phyloP scores from a whole-genome alignment of 106 monocot genomes.

The Amphibolis antarctica region DNA sequence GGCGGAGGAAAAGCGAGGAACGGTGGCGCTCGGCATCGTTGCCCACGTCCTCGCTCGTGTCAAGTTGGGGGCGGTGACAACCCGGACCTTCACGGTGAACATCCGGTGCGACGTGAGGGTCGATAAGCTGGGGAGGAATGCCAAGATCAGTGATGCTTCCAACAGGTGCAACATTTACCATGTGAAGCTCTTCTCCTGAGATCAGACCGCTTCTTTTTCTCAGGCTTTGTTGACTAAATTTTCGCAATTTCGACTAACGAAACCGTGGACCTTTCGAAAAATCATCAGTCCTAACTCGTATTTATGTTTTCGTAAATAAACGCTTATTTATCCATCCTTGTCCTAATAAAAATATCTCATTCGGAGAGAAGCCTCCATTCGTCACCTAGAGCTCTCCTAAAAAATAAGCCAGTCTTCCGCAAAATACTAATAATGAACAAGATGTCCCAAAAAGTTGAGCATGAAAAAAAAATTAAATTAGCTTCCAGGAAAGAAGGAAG shows the following conservation, averaged over 20 bases:
- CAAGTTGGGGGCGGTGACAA: constrained; percentile 28
- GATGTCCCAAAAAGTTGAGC: no score
- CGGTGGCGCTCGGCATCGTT: constrained; percentile 29
- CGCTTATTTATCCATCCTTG: no score
- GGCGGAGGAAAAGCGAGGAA: constrained; percentile 8
- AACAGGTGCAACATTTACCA: constrained; percentile 22
- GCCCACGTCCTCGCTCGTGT: constrained; percentile 31
- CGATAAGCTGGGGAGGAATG: constrained; percentile 17
- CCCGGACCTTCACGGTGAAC: constrained; percentile 41
- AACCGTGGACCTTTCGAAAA: no score
- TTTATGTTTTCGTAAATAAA: no score
- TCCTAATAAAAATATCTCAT: no score
- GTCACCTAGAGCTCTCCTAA: no score
- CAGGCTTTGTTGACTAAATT: no score
- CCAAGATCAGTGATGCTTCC: constrained; percentile 23
- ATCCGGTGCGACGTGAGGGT: constrained; percentile 33
- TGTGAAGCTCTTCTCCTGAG: background rate
- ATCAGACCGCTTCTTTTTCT: background rate
- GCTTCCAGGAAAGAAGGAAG: background rate
- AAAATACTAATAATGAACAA: no score
- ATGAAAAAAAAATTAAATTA: background rate
- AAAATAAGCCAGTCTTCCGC: no score
- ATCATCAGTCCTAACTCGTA: no score
- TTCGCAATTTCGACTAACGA: no score
- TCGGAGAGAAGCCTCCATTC: no score